Evolutionary conservation across 768 basidiomycete species (phyloP).

Genomic region (Naganishia friedmannii): DNA sequence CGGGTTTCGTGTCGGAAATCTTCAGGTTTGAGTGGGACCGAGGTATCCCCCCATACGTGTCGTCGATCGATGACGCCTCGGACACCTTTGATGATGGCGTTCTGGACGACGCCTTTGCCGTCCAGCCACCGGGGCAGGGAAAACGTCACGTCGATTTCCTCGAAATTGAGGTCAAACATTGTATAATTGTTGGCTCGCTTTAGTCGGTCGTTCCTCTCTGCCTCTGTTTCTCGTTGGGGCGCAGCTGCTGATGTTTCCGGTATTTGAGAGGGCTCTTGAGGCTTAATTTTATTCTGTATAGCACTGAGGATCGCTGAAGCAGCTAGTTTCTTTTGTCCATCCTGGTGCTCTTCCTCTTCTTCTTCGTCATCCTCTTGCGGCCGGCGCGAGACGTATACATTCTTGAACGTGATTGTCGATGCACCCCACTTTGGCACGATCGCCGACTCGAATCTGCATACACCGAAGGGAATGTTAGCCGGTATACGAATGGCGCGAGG

Average conservation of each 20-base stretch:
- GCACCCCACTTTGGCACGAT: conserved; percentile 98
- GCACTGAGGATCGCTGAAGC: conserved; percentile 14
- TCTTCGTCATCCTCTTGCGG: conserved; percentile 59
- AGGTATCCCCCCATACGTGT: conserved; percentile 77
- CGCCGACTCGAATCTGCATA: conserved; percentile 75
- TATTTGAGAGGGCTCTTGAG: neutral
- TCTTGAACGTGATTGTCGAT: conserved; percentile 91
- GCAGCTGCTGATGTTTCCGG: conserved; percentile 33
- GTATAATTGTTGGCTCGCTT: conserved; percentile 64
- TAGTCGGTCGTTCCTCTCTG: conserved; percentile 31
- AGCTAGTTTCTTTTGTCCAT: neutral
- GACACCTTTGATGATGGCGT: conserved; percentile 89
- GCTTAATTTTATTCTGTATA: conserved; percentile 11
- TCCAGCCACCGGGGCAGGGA: conserved; percentile 90
- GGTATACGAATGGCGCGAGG: neutral
- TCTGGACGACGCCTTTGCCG: conserved; percentile 86
- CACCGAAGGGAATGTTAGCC: neutral
- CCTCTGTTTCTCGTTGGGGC: conserved; percentile 2
- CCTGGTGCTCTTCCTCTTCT: conserved; percentile 56
- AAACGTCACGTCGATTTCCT: conserved; percentile 90
- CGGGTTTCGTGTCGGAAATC: conserved; percentile 69
- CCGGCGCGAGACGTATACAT: conserved; percentile 86
- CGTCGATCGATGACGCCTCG: conserved; percentile 88
- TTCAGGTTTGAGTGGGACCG: conserved; percentile 75
- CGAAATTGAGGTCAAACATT: conserved; percentile 88